Conservation (phyloP, 192 early-diverging fungal genomes). For the Entomortierella chlamydospora region DNA sequence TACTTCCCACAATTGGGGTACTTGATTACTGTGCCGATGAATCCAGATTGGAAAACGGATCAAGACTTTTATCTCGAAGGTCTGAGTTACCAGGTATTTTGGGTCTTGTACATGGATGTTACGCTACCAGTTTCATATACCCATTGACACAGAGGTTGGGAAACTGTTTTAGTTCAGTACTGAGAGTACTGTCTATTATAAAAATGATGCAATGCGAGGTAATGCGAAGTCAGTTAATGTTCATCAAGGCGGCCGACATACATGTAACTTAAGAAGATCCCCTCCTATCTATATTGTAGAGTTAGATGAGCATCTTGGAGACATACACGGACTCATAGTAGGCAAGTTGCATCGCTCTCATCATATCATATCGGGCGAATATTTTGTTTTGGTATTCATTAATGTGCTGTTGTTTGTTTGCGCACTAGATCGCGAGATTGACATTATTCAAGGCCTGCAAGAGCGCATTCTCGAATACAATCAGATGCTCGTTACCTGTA, state of each 20-base stretch:
- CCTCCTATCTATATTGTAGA: no score
- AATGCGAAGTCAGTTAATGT: background rate
- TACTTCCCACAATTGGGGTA: slow-evolving; percentile 88
- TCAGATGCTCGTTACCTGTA: slow-evolving; percentile 47
- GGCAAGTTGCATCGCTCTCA: slow-evolving; percentile 48
- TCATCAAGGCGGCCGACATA: no score
- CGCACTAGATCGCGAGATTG: slow-evolving; percentile 84
- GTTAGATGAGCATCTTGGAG: slow-evolving; percentile 84
- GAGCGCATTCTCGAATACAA: slow-evolving; percentile 62
- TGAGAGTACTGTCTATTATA: slow-evolving; percentile 74
- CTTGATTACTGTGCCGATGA: slow-evolving; percentile 74
- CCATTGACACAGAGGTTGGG: no score
- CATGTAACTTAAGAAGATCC: no score
- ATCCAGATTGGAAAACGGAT: slow-evolving; percentile 57
- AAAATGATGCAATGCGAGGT: slow-evolving; percentile 69
- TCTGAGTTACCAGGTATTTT: slow-evolving; percentile 66
- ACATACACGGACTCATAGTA: slow-evolving; percentile 86
- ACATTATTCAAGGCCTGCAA: slow-evolving; percentile 80
- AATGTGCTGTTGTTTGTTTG: background rate
- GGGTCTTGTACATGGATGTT: background rate
- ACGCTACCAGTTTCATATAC: no score
- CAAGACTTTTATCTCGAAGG: slow-evolving; percentile 61
- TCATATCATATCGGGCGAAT: background rate
- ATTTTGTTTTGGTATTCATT: background rate
- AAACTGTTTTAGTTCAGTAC: slow-evolving; percentile 79